Evolutionary conservation across 371 early-diverging fungal genomes (phyloP), one percentile per base, ranked within the genome.

Genomic region (Zancudomyces culisetae): DNA sequence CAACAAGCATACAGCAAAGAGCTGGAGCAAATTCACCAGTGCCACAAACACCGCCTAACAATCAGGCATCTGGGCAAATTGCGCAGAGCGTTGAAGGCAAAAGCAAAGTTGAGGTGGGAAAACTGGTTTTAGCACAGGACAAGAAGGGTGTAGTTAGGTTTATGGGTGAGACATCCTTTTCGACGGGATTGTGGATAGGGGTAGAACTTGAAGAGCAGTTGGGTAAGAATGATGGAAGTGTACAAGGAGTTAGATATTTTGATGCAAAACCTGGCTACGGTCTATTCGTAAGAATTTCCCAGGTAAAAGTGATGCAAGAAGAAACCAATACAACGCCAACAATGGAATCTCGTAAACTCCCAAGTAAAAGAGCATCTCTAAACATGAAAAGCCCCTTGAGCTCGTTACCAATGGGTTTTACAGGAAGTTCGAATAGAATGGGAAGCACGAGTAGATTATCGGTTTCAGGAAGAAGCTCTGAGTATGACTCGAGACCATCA

Each of bases 201-300:
- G 74, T 87, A 21, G 84, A 83, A 59, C 70, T 87, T 3, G 85
- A 83, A 48, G 41, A 57, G 18, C 67, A 68, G 23, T 73, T 74
- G 26, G 88, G 88, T 52, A 87, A 86, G 58, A 86, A 87, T 66
- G 78, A 85, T 62, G 87, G 88, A 3, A 70, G 70, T 28, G 76
- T 83, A 43, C 68, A 76, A 53, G 87, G 84, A 21, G 51, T 47
- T 52, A 53, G 59, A 21, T 87, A 87, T 59, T 87, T 87, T 61
- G 60, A 64, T 15, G 83, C 81, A 58, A 61, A 72, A 43, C 73
- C 79, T 0, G 72, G 79, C 47, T 70, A 73, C 19, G 87, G 85
- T 46, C 66, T 84, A 30, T 86, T 86, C 69, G 78, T 84, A 55
- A 63, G 57, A 79, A 63, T 80, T 30, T 72, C 75, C 15, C 81